A percentile compares a stretch with the other conserved stretches of the same genome.
Conservation (phyloP, 176 grass and related monocot genomes). For the Carex myosuroides region DNA sequence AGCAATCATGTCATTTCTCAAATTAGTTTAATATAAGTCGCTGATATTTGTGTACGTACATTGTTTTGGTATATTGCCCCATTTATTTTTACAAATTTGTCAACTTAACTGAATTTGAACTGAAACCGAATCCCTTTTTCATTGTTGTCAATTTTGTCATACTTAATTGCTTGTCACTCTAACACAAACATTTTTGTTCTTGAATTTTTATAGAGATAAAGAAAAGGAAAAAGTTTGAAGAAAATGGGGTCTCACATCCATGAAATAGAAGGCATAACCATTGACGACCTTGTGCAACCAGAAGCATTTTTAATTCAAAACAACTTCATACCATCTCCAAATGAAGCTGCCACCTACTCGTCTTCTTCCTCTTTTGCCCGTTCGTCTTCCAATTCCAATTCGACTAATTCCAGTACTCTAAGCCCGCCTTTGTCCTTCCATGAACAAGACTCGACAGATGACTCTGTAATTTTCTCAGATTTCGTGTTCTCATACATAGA, state of each 20-base stretch:
- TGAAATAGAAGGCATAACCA: neutral
- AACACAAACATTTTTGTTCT: neutral
- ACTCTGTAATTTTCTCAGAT: constrained; percentile 31
- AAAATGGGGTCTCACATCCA: constrained; percentile 20
- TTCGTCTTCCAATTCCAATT: constrained; percentile 32
- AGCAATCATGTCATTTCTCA: neutral
- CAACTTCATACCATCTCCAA: neutral
- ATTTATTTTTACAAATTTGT: no score
- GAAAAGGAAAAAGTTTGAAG: neutral
- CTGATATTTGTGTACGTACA: no score
- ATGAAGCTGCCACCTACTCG: neutral
- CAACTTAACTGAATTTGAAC: neutral
- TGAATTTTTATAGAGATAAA: neutral
- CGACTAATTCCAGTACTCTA: constrained; percentile 37
- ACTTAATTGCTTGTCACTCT: neutral
- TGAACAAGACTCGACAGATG: constrained; percentile 17
- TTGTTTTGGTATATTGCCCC: no score
- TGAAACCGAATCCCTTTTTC: neutral
- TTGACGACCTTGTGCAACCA: constrained; percentile 1
- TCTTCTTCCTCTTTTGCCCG: constrained; percentile 32
- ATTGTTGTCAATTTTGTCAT: neutral
- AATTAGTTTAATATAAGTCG: neutral
- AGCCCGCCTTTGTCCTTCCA: constrained; percentile 39
- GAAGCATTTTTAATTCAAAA: neutral
- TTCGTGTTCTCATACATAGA: constrained; percentile 60